These are phyloP conservation scores for Trifolium subterraneum DNA, from an alignment of 306 rosid genomes.

Conservation along the genomic window DNA sequence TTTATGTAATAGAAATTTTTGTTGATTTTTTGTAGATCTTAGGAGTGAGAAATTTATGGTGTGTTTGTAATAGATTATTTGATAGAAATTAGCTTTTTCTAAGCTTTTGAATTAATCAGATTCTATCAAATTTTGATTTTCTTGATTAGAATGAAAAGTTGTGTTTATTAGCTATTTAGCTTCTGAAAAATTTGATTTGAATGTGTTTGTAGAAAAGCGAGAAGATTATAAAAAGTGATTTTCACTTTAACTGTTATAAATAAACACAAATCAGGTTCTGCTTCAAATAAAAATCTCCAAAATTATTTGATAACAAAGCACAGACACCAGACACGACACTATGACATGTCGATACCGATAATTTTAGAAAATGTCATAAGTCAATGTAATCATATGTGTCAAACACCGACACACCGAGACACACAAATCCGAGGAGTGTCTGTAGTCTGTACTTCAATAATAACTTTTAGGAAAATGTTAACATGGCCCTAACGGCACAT, in stretches of 20 bases:
- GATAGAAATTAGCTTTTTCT: not conserved
- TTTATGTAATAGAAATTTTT: not conserved
- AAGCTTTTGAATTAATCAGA: not conserved
- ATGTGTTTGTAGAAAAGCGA: not conserved
- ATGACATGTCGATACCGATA: too few relatives aligned
- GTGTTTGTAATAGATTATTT: not conserved
- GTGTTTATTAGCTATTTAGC: not conserved
- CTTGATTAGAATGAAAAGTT: not conserved
- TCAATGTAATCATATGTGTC: too few relatives aligned
- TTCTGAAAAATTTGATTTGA: not conserved
- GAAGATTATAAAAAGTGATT: not conserved
- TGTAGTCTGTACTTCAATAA: too few relatives aligned
- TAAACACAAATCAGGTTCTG: not conserved
- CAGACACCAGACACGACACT: too few relatives aligned
- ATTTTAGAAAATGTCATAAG: too few relatives aligned
- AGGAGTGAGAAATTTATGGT: not conserved
- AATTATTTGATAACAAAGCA: not conserved
- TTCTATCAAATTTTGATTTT: not conserved
- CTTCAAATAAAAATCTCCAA: not conserved
- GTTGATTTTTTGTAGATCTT: conserved; percentile 29
- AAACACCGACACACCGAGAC: too few relatives aligned
- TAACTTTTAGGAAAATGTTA: too few relatives aligned
- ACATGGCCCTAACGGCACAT: too few relatives aligned
- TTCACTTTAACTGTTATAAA: not conserved
- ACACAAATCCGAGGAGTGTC: too few relatives aligned